Evolutionary conservation across 352 stramenopile genomes (phyloP).

Genomic region (Globisporangium sylvaticum): DNA sequence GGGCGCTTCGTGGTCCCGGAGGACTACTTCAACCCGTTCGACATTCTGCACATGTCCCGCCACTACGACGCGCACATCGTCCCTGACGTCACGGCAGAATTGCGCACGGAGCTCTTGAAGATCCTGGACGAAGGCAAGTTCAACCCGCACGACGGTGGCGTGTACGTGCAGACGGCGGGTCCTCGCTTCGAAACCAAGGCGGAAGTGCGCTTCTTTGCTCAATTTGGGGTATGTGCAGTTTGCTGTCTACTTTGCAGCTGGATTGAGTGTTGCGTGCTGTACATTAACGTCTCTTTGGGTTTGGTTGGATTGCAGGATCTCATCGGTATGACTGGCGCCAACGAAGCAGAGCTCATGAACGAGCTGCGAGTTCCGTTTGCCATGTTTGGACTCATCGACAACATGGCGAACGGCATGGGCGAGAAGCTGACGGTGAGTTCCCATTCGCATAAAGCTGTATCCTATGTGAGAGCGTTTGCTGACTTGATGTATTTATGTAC

Average conservation of each 20-base stretch:
- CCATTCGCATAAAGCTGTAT: background rate
- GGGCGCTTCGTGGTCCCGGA: constrained; percentile 73
- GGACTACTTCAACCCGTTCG: constrained; percentile 88
- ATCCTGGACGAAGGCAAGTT: constrained; percentile 43
- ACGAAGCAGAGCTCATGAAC: constrained; percentile 84
- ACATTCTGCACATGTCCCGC: constrained; percentile 79
- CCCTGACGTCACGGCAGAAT: constrained; percentile 44
- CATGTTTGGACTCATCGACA: constrained; percentile 88
- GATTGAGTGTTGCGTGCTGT: background rate
- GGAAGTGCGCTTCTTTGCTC: constrained; percentile 86
- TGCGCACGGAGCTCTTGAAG: constrained; percentile 47
- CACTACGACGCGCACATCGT: constrained; percentile 86
- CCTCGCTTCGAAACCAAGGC: constrained; percentile 90
- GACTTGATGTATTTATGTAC: constrained; percentile 1
- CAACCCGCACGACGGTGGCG: constrained; percentile 61
- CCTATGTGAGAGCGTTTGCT: background rate
- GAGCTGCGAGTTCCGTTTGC: constrained; percentile 79
- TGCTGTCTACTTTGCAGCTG: background rate
- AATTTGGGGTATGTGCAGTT: constrained; percentile 47
- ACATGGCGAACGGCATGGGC: constrained; percentile 84
- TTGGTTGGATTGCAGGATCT: constrained; percentile 37
- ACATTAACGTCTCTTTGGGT: background rate
- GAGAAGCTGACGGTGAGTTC: constrained; percentile 57
- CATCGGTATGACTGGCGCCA: constrained; percentile 86
- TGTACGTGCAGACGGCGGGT: constrained; percentile 84